phyloP scores from a whole-genome alignment of 2,329 filamentous ascomycete genomes.

The Alternaria conjuncta region DNA sequence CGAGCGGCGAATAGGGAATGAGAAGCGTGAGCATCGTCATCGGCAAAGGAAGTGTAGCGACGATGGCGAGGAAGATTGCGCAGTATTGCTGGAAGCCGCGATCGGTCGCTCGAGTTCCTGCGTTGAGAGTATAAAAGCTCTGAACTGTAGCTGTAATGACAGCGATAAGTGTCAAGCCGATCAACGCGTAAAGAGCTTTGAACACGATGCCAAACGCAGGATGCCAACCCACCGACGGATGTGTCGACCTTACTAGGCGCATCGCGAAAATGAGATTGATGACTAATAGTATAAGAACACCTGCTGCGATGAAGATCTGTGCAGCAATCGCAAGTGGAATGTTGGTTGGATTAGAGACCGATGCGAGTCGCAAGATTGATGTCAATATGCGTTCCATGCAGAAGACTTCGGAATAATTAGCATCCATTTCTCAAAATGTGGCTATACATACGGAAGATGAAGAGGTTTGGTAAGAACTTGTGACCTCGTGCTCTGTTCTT shows the following conservation, averaged over 20 bases:
- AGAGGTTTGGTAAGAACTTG: constrained; percentile 50
- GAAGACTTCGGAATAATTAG: constrained; percentile 40
- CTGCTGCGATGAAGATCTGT: constrained; percentile 73
- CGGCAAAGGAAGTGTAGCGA: constrained; percentile 71
- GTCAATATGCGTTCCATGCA: constrained; percentile 53
- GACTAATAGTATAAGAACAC: constrained; percentile 76
- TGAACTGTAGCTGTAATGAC: constrained; percentile 70
- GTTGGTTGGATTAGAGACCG: constrained; percentile 45
- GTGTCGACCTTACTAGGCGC: constrained; percentile 74
- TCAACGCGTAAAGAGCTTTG: constrained; percentile 63
- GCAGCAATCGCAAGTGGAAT: constrained; percentile 63
- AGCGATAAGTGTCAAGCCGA: constrained; percentile 67
- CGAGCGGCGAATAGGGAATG: constrained; percentile 50
- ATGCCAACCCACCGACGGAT: constrained; percentile 75
- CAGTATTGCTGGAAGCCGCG: constrained; percentile 70
- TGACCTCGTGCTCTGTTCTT: constrained; percentile 47
- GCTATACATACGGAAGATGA: constrained; percentile 48
- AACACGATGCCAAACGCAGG: constrained; percentile 60
- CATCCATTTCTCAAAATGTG: background rate
- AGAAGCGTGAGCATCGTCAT: constrained; percentile 59
- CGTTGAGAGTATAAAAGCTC: constrained; percentile 69
- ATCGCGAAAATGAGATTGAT: constrained; percentile 80
- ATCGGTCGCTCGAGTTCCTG: constrained; percentile 58
- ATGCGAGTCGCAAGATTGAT: constrained; percentile 46
- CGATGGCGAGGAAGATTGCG: constrained; percentile 65